phyloP scores from a whole-genome alignment of 306 rosid species.

The Quercus alba region DNA sequence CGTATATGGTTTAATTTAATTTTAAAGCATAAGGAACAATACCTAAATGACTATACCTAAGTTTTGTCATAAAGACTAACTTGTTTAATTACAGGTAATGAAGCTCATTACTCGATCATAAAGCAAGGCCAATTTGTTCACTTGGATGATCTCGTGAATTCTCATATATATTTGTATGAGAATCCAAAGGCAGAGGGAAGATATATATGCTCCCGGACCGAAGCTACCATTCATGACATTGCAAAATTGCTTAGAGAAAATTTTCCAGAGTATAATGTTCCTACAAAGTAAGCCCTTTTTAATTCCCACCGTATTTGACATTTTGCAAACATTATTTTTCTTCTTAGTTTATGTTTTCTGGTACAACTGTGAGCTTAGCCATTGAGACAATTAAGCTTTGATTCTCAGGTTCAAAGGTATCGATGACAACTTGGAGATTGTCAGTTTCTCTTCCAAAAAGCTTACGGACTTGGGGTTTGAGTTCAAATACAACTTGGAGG shows the following conservation, averaged over 20 bases:
- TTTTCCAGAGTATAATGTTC: slow-evolving; percentile 51
- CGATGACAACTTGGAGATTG: slow-evolving; percentile 50
- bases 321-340: background rate
- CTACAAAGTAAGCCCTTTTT: slow-evolving; percentile 49
- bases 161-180: slow-evolving; percentile 62
- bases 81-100: slow-evolving; percentile 40
- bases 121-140: slow-evolving; percentile 64
- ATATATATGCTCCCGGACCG: slow-evolving; percentile 53
- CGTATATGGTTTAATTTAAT: too few relatives aligned
- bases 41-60: too few relatives aligned
- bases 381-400: background rate
- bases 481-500: slow-evolving; percentile 63
- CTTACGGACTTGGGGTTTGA: slow-evolving; percentile 59
- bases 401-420: slow-evolving; percentile 51
- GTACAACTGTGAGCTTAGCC: background rate
- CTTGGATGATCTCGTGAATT: slow-evolving; percentile 65
- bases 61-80: background rate
- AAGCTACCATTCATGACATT: slow-evolving; percentile 59
- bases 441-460: slow-evolving; percentile 60
- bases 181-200: slow-evolving; percentile 63
- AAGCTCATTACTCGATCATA: slow-evolving; percentile 52
- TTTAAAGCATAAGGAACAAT: too few relatives aligned
- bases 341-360: background rate
- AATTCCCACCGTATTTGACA: background rate
- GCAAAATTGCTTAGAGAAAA: slow-evolving; percentile 49